Evolutionary conservation across 805 yeast genomes (phyloP).

Genomic region (Myxozyma kluyveri): DNA sequence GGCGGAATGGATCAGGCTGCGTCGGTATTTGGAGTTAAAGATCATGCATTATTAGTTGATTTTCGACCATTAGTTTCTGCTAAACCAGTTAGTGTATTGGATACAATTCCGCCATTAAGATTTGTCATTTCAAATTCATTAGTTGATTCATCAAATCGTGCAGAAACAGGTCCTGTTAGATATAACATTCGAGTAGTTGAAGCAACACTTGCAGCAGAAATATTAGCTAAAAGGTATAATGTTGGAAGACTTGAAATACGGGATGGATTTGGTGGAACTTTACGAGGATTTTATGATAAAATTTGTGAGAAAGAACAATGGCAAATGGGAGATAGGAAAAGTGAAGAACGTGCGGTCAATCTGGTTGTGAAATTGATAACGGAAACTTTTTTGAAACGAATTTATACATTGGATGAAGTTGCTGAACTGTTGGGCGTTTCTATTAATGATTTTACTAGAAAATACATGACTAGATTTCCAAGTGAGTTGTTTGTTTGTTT

Average conservation of each 20-base stretch:
- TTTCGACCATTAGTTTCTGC: conserved; percentile 61
- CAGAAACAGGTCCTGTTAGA: conserved; percentile 65
- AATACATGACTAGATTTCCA: conserved; percentile 52
- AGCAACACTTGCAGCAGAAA: conserved; percentile 61
- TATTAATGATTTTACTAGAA: conserved; percentile 44
- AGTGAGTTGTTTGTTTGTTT: not conserved
- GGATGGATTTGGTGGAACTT: conserved; percentile 49
- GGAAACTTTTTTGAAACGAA: conserved; percentile 34
- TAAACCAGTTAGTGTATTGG: conserved; percentile 40
- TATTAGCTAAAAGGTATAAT: conserved; percentile 52
- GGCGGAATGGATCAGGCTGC: conserved; percentile 85
- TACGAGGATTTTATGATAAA: conserved; percentile 44
- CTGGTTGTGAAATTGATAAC: conserved; percentile 10
- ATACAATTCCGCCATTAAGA: conserved; percentile 43
- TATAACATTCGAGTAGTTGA: conserved; percentile 75
- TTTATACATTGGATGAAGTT: conserved; percentile 52
- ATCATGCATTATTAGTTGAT: conserved; percentile 57
- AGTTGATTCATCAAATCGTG: conserved; percentile 59
- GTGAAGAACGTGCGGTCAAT: conserved; percentile 39
- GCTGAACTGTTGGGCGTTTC: conserved; percentile 47
- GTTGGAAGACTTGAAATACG: conserved; percentile 49
- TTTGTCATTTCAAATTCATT: conserved; percentile 65
- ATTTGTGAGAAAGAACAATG: conserved; percentile 14
- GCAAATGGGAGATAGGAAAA: conserved; percentile 39
- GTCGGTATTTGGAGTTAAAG: conserved; percentile 58